Percentiles rank a stretch among this genome's conserved stretches.
Evolutionary conservation across 1,284 basidiomycete genomes (phyloP).

Genomic region (Boletellus deceptivus): DNA sequence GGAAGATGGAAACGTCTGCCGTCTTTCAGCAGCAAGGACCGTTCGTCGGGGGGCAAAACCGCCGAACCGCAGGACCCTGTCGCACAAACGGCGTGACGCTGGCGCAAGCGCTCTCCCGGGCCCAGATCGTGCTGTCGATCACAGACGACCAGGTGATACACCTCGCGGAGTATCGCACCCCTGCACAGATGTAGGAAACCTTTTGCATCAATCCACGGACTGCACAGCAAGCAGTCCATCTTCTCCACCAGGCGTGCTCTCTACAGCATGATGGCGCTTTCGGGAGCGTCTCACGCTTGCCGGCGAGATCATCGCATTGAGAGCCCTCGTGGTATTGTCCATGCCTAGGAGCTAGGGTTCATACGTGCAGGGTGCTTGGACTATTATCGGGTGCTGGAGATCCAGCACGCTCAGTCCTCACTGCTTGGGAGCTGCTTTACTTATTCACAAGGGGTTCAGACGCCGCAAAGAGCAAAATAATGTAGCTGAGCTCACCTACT

Average conservation of each 20-base stretch:
- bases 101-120: background rate
- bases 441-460: background rate
- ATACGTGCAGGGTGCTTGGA: background rate
- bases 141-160: background rate
- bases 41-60: background rate
- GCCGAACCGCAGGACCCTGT: background rate
- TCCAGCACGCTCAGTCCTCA: background rate
- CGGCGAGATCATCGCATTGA: background rate
- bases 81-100: background rate
- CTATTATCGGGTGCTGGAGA: background rate
- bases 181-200: background rate
- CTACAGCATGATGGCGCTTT: background rate
- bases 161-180: background rate
- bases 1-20: background rate
- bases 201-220: background rate
- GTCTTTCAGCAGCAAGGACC: background rate
- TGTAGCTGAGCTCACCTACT: too few species aligned
- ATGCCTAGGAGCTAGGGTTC: background rate
- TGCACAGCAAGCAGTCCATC: background rate
- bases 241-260: background rate
- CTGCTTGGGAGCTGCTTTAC: background rate
- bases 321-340: background rate
- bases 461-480: background rate
- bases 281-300: background rate
- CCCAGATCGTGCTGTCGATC: background rate